Base-by-base conservation (phyloP, 169 alveolate genomes). In the Babesia divergens region DNA sequence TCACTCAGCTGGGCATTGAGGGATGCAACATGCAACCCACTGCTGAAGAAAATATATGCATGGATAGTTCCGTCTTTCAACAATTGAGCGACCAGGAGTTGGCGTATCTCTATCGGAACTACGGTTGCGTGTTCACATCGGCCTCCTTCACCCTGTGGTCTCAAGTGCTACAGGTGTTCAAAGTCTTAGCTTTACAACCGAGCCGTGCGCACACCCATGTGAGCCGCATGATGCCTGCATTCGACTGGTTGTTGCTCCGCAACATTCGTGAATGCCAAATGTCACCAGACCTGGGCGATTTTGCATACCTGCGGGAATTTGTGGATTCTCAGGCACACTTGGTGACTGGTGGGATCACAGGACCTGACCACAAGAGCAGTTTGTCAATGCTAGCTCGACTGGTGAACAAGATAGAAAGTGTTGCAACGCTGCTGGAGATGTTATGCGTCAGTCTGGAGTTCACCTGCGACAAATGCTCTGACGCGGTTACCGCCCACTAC, bases 361-460 rank as follows among this genome's bases (percentile, higher is more conserved):
- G 1, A 7, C 37, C 47, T n/a, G 60, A 62, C 13, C 11, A 6
- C 16, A 7, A 6, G 16, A 26, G 50, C 20, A 18, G 47, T 1
- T 22, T 62, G 24, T 65, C 67, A 3, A 29, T 37, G 2, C 31
- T 75, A 35, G 29, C 59, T 8, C 29, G 32, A 1, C 53, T 42
- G 4, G 80, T 75, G 56, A 75, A 75, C 55, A 44, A 64, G 14
- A 66, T 66, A 28, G 85, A 75, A 47, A 65, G 81, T 28, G 34
- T 54, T 32, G 35, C 35, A 14, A 65, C 65, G 14, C 43, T 75
- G 52, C 64, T 75, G 58, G 79, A 74, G 68, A 18, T 65, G 44
- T 43, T 64, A 37, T 14, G 40, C 18, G 37, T 9, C 6, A 9
- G 28, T 20, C 24, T 56, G 24, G 60, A 66, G 16, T 6, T 44